Conservation (phyloP, 2,329 filamentous ascomycete genomes). For the Rutstroemia sp. region DNA sequence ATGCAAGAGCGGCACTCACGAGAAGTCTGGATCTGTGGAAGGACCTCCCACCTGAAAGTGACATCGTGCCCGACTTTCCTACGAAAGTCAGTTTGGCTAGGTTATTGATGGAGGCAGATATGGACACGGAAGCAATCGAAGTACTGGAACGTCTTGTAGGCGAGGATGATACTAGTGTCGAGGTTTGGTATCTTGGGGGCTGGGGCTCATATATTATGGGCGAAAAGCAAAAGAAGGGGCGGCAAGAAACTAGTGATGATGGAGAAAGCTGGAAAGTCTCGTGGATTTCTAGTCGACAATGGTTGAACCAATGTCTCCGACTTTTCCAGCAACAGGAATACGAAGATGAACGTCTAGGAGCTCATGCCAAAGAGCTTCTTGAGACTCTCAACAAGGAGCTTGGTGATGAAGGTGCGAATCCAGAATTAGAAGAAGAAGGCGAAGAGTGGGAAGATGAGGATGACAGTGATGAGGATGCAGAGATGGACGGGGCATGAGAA, state of each 20-base stretch:
- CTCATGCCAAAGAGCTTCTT: constrained; percentile 68
- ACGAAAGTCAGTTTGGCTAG: constrained; percentile 76
- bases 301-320: constrained; percentile 73
- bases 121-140: constrained; percentile 77
- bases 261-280: constrained; percentile 40
- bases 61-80: constrained; percentile 74
- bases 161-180: constrained; percentile 91
- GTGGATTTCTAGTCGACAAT: constrained; percentile 70
- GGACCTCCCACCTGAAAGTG: constrained; percentile 64
- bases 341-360: constrained; percentile 70
- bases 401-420: constrained; percentile 52
- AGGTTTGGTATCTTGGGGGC: constrained; percentile 94
- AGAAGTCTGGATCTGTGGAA: constrained; percentile 80
- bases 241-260: constrained; percentile 33
- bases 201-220: constrained; percentile 83
- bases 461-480: constrained; percentile 37
- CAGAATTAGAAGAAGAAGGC: constrained; percentile 42
- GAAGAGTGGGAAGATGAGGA: constrained; percentile 47
- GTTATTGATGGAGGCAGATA: constrained; percentile 80
- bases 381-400: constrained; percentile 55
- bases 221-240: constrained; percentile 50
- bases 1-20: constrained; percentile 71
- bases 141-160: constrained; percentile 76
- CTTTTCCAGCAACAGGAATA: constrained; percentile 77
- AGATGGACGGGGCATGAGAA: constrained; percentile 46